Evolutionary conservation across 2,329 filamentous ascomycete genomes (phyloP).

Genomic region (Fusarium miscanthi): DNA sequence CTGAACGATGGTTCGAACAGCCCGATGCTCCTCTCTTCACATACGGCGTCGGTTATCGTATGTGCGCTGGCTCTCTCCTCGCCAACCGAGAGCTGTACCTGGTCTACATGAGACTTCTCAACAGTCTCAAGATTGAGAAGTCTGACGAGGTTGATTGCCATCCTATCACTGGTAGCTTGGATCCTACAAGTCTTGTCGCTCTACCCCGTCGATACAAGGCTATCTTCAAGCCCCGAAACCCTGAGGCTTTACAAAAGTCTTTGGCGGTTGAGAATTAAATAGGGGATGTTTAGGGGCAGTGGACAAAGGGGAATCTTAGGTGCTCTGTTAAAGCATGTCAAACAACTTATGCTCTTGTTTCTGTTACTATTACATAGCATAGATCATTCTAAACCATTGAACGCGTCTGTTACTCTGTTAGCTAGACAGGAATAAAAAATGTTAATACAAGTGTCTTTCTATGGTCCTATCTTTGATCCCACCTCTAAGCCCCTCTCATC

Average conservation of each 20-base stretch:
- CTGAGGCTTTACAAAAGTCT: slow-evolving; percentile 31
- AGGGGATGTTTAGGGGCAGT: accelerated
- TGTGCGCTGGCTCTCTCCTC: slow-evolving; percentile 68
- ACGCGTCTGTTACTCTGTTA: neutral
- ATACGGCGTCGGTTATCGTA: slow-evolving; percentile 73
- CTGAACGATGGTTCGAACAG: slow-evolving; percentile 66
- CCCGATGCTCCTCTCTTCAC: slow-evolving; percentile 73
- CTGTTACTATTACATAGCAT: neutral
- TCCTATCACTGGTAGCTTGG: slow-evolving; percentile 68
- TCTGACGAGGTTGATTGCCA: slow-evolving; percentile 66
- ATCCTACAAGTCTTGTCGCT: slow-evolving; percentile 71
- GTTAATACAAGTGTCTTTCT: accelerated
- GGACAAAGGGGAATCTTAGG: accelerated
- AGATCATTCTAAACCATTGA: neutral
- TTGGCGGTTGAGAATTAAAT: neutral
- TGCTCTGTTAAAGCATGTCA: too few relatives aligned
- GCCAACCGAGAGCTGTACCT: slow-evolving; percentile 75
- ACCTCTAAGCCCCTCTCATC: accelerated
- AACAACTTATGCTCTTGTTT: accelerated
- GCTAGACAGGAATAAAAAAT: neutral
- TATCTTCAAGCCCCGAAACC: slow-evolving; percentile 64
- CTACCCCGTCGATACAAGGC: slow-evolving; percentile 69
- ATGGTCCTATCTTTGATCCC: accelerated
- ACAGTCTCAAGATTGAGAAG: slow-evolving; percentile 68
- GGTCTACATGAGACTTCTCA: slow-evolving; percentile 70